These are phyloP conservation scores for Hanseniaspora taiwanica DNA, from an alignment of 805 yeast genomes.

Conservation along the genomic window DNA sequence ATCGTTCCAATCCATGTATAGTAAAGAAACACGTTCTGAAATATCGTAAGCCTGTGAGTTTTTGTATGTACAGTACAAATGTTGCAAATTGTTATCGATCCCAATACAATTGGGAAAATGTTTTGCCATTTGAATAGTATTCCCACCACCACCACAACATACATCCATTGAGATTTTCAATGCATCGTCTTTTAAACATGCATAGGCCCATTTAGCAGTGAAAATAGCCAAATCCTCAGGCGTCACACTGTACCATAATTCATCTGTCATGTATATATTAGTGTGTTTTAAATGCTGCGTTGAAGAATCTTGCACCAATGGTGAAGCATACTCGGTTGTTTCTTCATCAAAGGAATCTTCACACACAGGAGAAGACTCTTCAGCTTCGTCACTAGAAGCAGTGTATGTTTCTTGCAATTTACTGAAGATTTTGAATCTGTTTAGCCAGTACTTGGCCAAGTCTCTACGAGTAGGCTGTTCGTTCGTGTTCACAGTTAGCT, in stretches of 20 bases:
- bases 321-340: constrained; percentile 9
- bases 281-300: constrained; percentile 25
- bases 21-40: constrained; percentile 34
- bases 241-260: constrained; percentile 81
- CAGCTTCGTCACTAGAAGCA: background rate
- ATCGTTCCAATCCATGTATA: constrained; percentile 34
- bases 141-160: constrained; percentile 85
- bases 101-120: constrained; percentile 45
- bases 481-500: background rate
- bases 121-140: constrained; percentile 60
- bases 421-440: background rate
- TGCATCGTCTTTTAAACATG: constrained; percentile 39
- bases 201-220: constrained; percentile 38
- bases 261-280: constrained; percentile 50
- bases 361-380: background rate
- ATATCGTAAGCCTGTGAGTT: constrained; percentile 57
- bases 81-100: constrained; percentile 45
- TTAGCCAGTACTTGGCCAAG: background rate
- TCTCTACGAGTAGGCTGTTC: background rate
- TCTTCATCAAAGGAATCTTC: constrained; percentile 7
- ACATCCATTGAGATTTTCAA: constrained; percentile 38
- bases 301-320: constrained; percentile 8
- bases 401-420: background rate
- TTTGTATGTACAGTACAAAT: constrained; percentile 50
- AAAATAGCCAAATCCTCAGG: constrained; percentile 62